Conservation (phyloP, 2,329 filamentous ascomycete species). For the Alternaria incomplexa region DNA sequence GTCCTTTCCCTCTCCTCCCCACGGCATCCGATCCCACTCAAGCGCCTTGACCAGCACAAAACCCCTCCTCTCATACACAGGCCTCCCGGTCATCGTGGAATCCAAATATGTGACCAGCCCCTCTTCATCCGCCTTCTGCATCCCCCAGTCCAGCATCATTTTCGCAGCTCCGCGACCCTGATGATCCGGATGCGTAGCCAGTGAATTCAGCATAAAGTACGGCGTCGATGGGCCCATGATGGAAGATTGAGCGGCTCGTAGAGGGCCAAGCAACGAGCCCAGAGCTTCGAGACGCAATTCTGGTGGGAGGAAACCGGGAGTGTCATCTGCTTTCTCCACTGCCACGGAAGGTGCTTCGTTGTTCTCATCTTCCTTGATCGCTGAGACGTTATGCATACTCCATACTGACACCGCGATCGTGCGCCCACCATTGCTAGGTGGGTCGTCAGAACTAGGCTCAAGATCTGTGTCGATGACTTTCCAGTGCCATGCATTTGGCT, state of each 20-base stretch:
- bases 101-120: slow-evolving; percentile 50
- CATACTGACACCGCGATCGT: slow-evolving; percentile 40
- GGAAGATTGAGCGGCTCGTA: slow-evolving; percentile 28
- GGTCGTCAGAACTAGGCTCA: slow-evolving; percentile 28
- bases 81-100: slow-evolving; percentile 44
- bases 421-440: slow-evolving; percentile 26
- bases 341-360: background rate
- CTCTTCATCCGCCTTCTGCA: slow-evolving; percentile 49
- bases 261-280: slow-evolving; percentile 29
- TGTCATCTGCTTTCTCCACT: slow-evolving; percentile 30
- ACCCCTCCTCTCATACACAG: slow-evolving; percentile 48
- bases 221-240: slow-evolving; percentile 32
- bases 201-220: slow-evolving; percentile 38
- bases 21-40: slow-evolving; percentile 34
- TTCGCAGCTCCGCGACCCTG: slow-evolving; percentile 49
- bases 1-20: slow-evolving; percentile 38
- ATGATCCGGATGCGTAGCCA: slow-evolving; percentile 48
- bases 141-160: slow-evolving; percentile 48
- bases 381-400: slow-evolving; percentile 26
- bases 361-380: background rate
- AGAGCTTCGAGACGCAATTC: slow-evolving; percentile 54
- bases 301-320: slow-evolving; percentile 75
- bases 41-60: slow-evolving; percentile 27
- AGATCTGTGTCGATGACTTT: slow-evolving; percentile 41
- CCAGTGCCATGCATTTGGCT: slow-evolving; percentile 38